phyloP scores from a whole-genome alignment of 495 filamentous ascomycete genomes.

The Xylaria grammica region DNA sequence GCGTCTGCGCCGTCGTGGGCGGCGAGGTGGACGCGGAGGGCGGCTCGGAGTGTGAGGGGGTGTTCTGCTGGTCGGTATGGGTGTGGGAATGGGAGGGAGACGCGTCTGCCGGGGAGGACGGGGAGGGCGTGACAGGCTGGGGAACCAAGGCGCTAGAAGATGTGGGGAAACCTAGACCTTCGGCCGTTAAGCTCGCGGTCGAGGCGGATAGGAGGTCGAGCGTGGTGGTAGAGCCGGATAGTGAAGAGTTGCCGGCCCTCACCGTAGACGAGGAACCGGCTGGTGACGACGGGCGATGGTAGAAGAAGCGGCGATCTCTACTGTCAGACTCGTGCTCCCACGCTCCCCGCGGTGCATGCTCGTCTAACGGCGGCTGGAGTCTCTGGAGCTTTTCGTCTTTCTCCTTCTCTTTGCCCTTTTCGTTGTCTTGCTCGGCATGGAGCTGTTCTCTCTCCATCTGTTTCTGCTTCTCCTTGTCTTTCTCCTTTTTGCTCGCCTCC shows the following conservation, averaged over 20 bases:
- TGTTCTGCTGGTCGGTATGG: constrained; percentile 28
- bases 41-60: constrained; percentile 34
- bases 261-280: constrained; percentile 21
- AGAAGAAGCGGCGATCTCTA: constrained; percentile 18
- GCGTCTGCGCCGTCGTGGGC: constrained; percentile 30
- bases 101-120: neutral
- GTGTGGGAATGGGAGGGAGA: constrained; percentile 30
- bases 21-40: constrained; percentile 18
- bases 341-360: neutral
- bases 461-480: constrained; percentile 24
- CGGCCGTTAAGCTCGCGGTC: neutral
- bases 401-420: constrained; percentile 10
- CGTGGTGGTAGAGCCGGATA: constrained; percentile 17
- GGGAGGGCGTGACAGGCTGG: neutral
- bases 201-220: constrained; percentile 20
- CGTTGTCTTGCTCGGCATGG: neutral
- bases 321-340: neutral
- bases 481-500: constrained; percentile 26
- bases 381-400: constrained; percentile 3
- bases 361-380: constrained; percentile 1
- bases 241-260: constrained; percentile 6
- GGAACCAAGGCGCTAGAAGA: neutral
- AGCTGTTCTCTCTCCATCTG: constrained; percentile 11
- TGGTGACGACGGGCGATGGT: neutral
- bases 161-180: neutral